phyloP scores from a whole-genome alignment of 1,139 yeast species.

The Zygotorulaspora mrakii region DNA sequence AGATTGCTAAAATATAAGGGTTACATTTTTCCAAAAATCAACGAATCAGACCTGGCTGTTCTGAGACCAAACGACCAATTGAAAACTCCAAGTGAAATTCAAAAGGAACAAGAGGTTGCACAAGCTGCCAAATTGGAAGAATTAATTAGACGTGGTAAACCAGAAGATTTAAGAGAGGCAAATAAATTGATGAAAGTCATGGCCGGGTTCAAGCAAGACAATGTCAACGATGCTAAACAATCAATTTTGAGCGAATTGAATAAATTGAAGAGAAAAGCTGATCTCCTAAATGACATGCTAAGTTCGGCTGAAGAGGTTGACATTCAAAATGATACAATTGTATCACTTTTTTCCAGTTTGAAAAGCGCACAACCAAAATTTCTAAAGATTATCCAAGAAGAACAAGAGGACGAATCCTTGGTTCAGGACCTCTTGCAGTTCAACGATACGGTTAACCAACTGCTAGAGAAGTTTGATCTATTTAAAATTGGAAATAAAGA shows the following conservation, averaged over 20 bases:
- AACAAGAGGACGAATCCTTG: constrained; percentile 63
- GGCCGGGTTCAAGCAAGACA: constrained; percentile 95
- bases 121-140: constrained; percentile 96
- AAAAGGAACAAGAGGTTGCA: constrained; percentile 86
- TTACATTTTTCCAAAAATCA: constrained; percentile 86
- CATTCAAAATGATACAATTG: constrained; percentile 63
- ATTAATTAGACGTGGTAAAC: constrained; percentile 90
- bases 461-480: constrained; percentile 63
- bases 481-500: constrained; percentile 62
- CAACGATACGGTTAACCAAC: constrained; percentile 72
- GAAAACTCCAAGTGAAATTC: constrained; percentile 85
- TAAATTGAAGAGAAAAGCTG: constrained; percentile 83
- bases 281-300: constrained; percentile 85
- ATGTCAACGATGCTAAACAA: constrained; percentile 60
- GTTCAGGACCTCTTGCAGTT: constrained; percentile 63
- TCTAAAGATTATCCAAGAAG: constrained; percentile 76
- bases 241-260: constrained; percentile 82
- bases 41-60: constrained; percentile 88
- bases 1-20: constrained; percentile 82
- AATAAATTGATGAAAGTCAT: constrained; percentile 93
- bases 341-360: constrained; percentile 73
- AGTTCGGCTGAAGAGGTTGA: constrained; percentile 52
- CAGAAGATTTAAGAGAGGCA: constrained; percentile 93
- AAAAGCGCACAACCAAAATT: constrained; percentile 86
- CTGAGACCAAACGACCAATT: constrained; percentile 86